Base-by-base conservation (phyloP, 768 basidiomycete species). In the Lactifluus rugatus region DNA sequence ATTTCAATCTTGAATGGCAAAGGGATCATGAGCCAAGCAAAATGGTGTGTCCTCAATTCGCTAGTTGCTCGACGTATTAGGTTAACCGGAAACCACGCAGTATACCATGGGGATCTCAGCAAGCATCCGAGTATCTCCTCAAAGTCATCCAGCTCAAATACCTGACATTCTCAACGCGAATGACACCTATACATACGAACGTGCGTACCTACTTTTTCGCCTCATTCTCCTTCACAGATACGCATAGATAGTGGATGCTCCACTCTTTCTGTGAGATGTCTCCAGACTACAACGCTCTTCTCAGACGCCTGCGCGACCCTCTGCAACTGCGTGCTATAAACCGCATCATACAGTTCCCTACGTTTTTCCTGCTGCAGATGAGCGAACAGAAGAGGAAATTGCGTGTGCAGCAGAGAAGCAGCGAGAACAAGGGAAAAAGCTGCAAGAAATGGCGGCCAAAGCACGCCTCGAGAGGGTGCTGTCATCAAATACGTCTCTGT, bases 81-180 rank as follows among this genome's bases (percentile, higher is more conserved):
- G 17, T n/a, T 25, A 37, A 55, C n/a, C 16, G n/a, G n/a, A n/a
- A n/a, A 39, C 7, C 19, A 34, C 9, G 5, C 61, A 96, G 94
- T 62, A 89, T 99, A 71, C 89, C 92, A 4, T 98, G 93, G 91
- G 96, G 96, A 26, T 82, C 87, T 25, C 81, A 83, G 2, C 94
- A 97, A 66, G 83, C 92, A 1, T 83, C 90, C 0, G 96, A 99
- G 55, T 89, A 96, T 66, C 78, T 97, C 51, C 81, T 94, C 60
- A 96, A 93, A 67, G 82, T 95, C 21, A 84, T 94, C 42, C 94
- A 97, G 68, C 80, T 98, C 36, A 99, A 98, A 71, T 96, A 98
- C 68, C 88, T 95, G 26, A 86, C 78, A 47, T 98, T 98, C 69
- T 89, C 92, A 5, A 88, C 87, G 1, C 84, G 91, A 44, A 81